Percentiles rank a stretch among this genome's conserved stretches.
Conservation (phyloP, 2,329 filamentous ascomycete genomes). For the Zopfia rhizophila region DNA sequence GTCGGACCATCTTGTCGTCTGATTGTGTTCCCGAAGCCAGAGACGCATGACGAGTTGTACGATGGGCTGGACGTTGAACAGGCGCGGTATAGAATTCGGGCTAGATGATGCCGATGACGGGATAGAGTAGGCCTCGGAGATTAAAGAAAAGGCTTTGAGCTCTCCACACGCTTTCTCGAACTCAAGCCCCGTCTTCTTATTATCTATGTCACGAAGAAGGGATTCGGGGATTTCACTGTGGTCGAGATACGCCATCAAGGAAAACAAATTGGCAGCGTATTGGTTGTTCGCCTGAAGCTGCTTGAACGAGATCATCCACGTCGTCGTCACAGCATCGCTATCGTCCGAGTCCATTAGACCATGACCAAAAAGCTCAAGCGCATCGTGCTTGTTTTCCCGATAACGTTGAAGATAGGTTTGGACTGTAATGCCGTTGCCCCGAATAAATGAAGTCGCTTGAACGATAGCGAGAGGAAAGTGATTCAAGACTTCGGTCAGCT, state of each 20-base stretch:
- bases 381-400: constrained; percentile 14
- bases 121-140: constrained; percentile 11
- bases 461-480: constrained; percentile 18
- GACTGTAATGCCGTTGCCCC: constrained; percentile 15
- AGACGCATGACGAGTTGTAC: constrained; percentile 18
- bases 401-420: constrained; percentile 16
- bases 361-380: constrained; percentile 17
- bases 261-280: constrained; percentile 15
- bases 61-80: constrained; percentile 14
- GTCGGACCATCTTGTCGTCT: constrained; percentile 11
- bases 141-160: constrained; percentile 18
- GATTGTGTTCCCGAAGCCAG: constrained; percentile 16
- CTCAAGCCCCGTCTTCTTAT: constrained; percentile 2
- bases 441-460: constrained; percentile 17
- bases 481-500: constrained; percentile 12
- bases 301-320: constrained; percentile 22
- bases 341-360: constrained; percentile 3
- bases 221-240: constrained; percentile 15
- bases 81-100: not conserved
- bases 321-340: constrained; percentile 12
- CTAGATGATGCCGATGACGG: constrained; percentile 2
- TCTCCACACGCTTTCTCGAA: constrained; percentile 15
- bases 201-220: constrained; percentile 12
- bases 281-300: constrained; percentile 15
- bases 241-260: constrained; percentile 17